Evolutionary conservation across 495 filamentous ascomycete genomes (phyloP).

Genomic region (Podospora bellae-mahoneyi): DNA sequence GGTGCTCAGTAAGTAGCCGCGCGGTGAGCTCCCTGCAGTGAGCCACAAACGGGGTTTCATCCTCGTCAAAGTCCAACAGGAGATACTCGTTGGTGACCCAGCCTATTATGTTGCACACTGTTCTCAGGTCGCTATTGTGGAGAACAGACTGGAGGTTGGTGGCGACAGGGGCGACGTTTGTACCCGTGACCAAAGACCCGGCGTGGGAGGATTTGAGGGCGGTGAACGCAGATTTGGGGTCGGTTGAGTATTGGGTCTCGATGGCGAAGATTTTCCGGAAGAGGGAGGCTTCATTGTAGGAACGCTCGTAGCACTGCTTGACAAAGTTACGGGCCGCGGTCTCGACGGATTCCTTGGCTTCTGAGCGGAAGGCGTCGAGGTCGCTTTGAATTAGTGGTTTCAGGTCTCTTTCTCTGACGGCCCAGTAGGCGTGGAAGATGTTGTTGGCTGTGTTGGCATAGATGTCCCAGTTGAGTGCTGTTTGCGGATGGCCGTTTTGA

Average conservation of each 20-base stretch:
- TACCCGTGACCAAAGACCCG: slow-evolving; percentile 40
- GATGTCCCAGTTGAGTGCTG: slow-evolving; percentile 48
- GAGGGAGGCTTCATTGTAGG: slow-evolving; percentile 46
- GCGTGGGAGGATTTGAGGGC: slow-evolving; percentile 37
- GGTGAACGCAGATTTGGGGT: slow-evolving; percentile 42
- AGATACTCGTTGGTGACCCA: slow-evolving; percentile 79
- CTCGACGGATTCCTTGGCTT: slow-evolving; percentile 43
- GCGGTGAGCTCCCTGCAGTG: slow-evolving; percentile 63
- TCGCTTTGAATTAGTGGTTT: slow-evolving; percentile 54
- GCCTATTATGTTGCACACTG: slow-evolving; percentile 72
- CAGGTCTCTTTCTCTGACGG: slow-evolving; percentile 46
- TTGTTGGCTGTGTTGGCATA: slow-evolving; percentile 60
- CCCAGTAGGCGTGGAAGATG: slow-evolving; percentile 44
- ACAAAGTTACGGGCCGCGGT: slow-evolving; percentile 47
- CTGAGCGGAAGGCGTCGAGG: slow-evolving; percentile 48
- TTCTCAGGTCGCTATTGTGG: slow-evolving; percentile 41
- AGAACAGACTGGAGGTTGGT: slow-evolving; percentile 44
- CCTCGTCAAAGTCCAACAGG: slow-evolving; percentile 69
- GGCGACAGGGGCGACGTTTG: slow-evolving; percentile 47
- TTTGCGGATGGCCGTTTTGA: slow-evolving; percentile 57
- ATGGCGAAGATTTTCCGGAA: slow-evolving; percentile 49
- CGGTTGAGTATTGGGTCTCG: slow-evolving; percentile 44
- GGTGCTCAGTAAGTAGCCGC: slow-evolving; percentile 50
- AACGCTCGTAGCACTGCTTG: slow-evolving; percentile 49
- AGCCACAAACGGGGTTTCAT: slow-evolving; percentile 68